Percentiles rank a stretch among this genome's conserved stretches.
Evolutionary conservation across 2,329 filamentous ascomycete species (phyloP).

Genomic region (Nemania bipapillata): DNA sequence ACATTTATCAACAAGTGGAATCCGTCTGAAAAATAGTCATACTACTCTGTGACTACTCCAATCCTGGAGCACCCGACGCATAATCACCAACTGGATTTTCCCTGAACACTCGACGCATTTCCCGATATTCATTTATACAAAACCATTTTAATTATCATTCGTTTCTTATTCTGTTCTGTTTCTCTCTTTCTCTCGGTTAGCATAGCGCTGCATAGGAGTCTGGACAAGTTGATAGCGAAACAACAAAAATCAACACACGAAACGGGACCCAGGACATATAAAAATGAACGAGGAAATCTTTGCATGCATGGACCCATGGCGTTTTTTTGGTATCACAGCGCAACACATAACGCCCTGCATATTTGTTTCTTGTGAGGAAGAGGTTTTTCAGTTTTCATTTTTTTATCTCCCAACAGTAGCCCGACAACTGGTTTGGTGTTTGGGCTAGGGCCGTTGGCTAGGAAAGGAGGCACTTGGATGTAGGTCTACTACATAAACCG

Average conservation of each 20-base stretch:
- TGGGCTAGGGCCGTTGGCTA: not conserved
- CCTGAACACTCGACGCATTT: not conserved
- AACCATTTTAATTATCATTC: constrained; percentile 15
- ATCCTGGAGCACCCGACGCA: not conserved
- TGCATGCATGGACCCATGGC: constrained; percentile 29
- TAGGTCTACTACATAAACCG: not conserved
- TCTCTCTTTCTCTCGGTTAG: constrained; percentile 17
- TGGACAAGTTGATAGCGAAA: constrained; percentile 20
- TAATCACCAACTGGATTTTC: not conserved
- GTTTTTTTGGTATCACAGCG: constrained; percentile 23
- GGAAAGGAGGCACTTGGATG: constrained; percentile 1
- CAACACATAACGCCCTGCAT: constrained; percentile 24
- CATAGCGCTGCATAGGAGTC: constrained; percentile 37
- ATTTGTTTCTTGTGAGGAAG: constrained; percentile 14
- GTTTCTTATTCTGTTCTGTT: not conserved
- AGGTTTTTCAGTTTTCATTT: not conserved
- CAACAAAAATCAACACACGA: constrained; percentile 22
- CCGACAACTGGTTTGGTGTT: not conserved
- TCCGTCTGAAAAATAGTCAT: constrained; percentile 42
- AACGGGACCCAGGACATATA: constrained; percentile 27
- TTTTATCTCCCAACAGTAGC: not conserved
- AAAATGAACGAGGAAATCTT: constrained; percentile 25
- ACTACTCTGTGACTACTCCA: not conserved
- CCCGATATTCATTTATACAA: constrained; percentile 3
- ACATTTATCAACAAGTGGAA: constrained; percentile 49